These are phyloP conservation scores for Thuja plicata DNA, from an alignment of 83 land plant species.

Conservation along the genomic window DNA sequence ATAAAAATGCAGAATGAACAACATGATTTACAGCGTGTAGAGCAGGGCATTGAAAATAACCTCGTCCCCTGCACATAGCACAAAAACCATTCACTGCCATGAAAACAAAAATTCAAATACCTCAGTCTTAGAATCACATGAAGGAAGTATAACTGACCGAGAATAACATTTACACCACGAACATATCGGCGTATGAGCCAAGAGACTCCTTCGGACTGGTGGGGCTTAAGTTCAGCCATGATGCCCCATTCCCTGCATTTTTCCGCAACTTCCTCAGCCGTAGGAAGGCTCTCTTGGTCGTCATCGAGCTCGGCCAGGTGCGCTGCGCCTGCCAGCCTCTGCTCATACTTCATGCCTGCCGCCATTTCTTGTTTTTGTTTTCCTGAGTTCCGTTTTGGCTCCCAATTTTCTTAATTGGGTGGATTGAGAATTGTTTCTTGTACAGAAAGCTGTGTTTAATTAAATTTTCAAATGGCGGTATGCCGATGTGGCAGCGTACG, in stretches of 20 bases:
- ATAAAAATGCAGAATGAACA: neutral
- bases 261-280: conserved; percentile 21
- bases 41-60: conserved; percentile 15
- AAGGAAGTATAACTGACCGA: conserved; percentile 38
- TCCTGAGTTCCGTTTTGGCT: too few species aligned
- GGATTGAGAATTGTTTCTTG: too few species aligned
- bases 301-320: conserved; percentile 33
- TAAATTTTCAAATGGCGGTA: too few species aligned
- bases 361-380: neutral
- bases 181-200: conserved; percentile 80
- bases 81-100: neutral
- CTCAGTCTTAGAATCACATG: neutral
- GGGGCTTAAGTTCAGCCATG: conserved; percentile 66
- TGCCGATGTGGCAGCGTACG: too few species aligned
- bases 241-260: conserved; percentile 42
- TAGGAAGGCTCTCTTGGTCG: neutral
- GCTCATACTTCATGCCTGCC: conserved; percentile 34
- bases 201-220: conserved; percentile 76
- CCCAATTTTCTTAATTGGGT: too few species aligned
- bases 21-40: neutral
- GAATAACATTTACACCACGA: conserved; percentile 88
- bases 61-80: conserved; percentile 54
- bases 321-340: conserved; percentile 63
- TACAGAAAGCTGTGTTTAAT: too few species aligned
- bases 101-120: too few species aligned